phyloP scores from a whole-genome alignment of 2,329 filamentous ascomycete species.

The Ceratocystis colombiana region DNA sequence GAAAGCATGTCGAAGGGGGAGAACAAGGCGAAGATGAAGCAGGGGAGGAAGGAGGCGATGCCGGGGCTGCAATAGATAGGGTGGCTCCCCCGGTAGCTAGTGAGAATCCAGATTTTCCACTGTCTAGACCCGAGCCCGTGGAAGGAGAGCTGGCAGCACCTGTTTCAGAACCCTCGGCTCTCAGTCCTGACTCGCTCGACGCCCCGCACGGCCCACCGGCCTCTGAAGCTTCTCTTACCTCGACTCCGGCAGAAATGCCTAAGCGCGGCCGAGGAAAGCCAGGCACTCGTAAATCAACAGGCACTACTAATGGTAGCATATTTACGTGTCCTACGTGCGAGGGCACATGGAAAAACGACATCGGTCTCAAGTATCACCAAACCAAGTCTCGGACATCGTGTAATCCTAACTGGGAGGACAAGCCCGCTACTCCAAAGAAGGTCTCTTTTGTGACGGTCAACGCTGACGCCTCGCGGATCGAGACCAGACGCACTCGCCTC shows the following conservation, averaged over 20 bases:
- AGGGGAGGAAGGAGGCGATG: background rate
- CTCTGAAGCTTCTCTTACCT: background rate
- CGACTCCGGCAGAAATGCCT: background rate
- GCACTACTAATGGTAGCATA: constrained; percentile 28
- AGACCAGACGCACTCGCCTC: constrained; percentile 8
- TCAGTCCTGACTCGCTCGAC: background rate
- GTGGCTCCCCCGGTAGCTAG: no score
- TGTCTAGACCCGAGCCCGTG: no score
- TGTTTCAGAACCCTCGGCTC: background rate
- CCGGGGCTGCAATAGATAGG: no score
- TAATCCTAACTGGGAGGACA: constrained; percentile 38
- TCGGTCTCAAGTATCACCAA: constrained; percentile 49
- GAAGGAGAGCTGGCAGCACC: background rate
- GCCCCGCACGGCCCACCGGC: background rate
- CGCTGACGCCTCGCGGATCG: background rate
- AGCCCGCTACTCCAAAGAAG: constrained; percentile 21
- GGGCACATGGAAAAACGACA: constrained; percentile 47
- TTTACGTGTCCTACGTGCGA: constrained; percentile 46
- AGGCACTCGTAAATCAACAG: background rate
- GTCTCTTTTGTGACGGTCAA: constrained; percentile 10
- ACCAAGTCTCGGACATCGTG: constrained; percentile 46
- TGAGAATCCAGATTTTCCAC: no score
- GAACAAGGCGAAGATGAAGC: background rate
- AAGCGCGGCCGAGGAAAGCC: background rate
- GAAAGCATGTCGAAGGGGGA: background rate